phyloP scores from a whole-genome alignment of 495 filamentous ascomycete genomes.

The Cladorrhinum samala region DNA sequence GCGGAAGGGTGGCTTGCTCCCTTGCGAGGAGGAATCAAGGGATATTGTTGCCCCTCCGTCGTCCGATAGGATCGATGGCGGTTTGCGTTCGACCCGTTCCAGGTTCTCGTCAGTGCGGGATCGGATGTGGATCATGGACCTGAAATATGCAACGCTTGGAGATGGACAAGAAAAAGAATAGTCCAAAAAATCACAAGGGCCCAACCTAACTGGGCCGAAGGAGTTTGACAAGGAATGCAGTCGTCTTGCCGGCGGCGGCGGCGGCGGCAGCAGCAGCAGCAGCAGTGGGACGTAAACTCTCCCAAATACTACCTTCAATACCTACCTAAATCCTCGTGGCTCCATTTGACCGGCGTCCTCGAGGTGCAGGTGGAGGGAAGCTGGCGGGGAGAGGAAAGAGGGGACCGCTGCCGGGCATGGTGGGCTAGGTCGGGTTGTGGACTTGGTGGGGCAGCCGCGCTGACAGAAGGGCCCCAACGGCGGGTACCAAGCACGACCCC shows the following conservation, averaged over 20 bases:
- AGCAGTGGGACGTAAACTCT: too few species aligned
- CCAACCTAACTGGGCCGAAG: too few species aligned
- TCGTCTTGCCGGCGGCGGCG: too few species aligned
- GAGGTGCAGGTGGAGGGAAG: not conserved
- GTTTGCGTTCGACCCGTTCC: not conserved
- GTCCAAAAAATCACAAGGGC: not conserved
- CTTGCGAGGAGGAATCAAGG: not conserved
- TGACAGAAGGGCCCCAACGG: not conserved
- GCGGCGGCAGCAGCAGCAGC: too few species aligned
- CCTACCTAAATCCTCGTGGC: too few species aligned
- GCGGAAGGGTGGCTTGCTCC: too few species aligned
- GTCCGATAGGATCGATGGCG: not conserved
- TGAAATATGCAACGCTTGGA: not conserved
- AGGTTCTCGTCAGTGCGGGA: not conserved
- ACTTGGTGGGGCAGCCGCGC: constrained; percentile 3
- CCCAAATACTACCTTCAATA: too few species aligned
- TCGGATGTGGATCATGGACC: not conserved
- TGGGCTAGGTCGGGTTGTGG: constrained; percentile 5
- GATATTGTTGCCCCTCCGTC: not conserved
- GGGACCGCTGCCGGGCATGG: not conserved
- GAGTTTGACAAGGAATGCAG: too few species aligned
- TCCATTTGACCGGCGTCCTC: constrained; percentile 13
- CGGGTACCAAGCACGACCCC: not conserved
- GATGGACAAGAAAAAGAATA: too few species aligned
- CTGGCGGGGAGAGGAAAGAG: not conserved